phyloP scores from a whole-genome alignment of 345 rosid species.

The Anacardium occidentale region DNA sequence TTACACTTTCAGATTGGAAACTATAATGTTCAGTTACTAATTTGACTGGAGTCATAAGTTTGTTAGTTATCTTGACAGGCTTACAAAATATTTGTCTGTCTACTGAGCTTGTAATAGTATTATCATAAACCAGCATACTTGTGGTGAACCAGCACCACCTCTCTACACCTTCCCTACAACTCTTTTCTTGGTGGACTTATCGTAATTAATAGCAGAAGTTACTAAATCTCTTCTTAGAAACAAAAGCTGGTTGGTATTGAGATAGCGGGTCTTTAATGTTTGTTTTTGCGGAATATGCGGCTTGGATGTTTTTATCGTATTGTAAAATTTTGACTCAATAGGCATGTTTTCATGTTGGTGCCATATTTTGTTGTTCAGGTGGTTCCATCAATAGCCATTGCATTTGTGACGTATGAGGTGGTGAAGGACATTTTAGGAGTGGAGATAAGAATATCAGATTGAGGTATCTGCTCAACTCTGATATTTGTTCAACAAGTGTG shows the following conservation, averaged over 20 bases:
- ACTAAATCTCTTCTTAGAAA: not conserved
- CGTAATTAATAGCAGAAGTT: not conserved
- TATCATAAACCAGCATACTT: not conserved
- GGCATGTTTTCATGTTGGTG: conserved; percentile 6
- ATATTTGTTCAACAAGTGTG: conserved; percentile 23
- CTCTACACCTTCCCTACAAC: not conserved
- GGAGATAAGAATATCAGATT: conserved; percentile 90
- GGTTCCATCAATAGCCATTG: conserved; percentile 94
- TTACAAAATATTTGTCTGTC: not conserved
- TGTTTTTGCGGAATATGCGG: no score
- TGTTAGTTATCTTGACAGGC: not conserved
- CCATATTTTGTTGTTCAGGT: conserved; percentile 50
- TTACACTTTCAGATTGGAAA: not conserved
- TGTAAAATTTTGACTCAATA: not conserved
- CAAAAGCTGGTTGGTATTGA: not conserved
- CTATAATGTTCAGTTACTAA: not conserved
- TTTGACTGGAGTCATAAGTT: not conserved
- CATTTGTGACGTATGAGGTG: conserved; percentile 90
- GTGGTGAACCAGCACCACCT: not conserved
- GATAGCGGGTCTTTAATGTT: no score
- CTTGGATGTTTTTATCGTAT: no score
- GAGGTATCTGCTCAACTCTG: conserved; percentile 27
- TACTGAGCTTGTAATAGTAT: not conserved
- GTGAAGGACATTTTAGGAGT: conserved; percentile 95
- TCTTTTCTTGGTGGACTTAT: not conserved